A percentile compares a stretch with the other conserved stretches of the same genome.
phyloP scores from a whole-genome alignment of 163 green algal species.

The Scenedesmus sp. region DNA sequence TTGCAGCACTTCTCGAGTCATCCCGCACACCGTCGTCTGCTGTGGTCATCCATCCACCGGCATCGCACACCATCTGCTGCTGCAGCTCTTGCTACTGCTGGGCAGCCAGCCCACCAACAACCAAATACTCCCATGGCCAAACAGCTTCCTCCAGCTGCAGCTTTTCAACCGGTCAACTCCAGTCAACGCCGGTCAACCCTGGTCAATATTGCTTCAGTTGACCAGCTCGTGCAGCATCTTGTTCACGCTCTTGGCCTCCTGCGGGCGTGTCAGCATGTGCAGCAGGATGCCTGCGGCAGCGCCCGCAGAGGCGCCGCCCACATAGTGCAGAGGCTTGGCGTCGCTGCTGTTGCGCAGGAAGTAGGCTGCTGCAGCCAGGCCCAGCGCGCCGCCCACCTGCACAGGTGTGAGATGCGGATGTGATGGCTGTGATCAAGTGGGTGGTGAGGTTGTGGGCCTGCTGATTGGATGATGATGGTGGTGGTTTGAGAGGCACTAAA shows the following conservation, averaged over 20 bases:
- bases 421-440: neutral
- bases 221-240: conserved; percentile 45
- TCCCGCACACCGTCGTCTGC: no score
- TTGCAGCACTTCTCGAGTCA: no score
- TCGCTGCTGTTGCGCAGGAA: neutral
- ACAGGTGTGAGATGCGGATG: neutral
- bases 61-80: no score
- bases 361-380: conserved; percentile 42
- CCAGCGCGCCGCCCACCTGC: conserved; percentile 27
- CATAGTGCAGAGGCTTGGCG: conserved; percentile 44
- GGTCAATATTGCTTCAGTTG: conserved; percentile 12
- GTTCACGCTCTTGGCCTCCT: neutral
- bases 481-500: no score
- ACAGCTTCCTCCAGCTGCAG: no score
- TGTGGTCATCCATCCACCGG: no score
- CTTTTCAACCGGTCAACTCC: no score
- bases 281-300: conserved; percentile 38
- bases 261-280: conserved; percentile 46
- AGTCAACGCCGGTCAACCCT: no score
- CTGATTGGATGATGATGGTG: no score
- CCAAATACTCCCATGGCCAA: no score
- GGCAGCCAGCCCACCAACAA: no score
- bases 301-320: conserved; percentile 27
- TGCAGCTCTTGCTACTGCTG: no score
- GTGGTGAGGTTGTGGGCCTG: neutral